phyloP scores from a whole-genome alignment of 257 asterid species.

The Fraxinus cuspidata region DNA sequence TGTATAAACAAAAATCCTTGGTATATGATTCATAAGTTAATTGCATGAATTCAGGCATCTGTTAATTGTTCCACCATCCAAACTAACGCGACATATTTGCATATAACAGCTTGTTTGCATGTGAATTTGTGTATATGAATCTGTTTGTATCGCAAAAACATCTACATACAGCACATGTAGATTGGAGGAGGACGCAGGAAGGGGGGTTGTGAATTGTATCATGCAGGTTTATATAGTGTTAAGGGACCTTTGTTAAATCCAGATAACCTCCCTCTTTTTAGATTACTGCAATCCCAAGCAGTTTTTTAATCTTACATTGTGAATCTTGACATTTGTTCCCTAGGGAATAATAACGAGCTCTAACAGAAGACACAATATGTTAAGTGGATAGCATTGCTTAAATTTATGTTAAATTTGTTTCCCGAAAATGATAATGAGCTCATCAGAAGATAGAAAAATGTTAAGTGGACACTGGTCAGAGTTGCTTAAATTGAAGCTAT shows the following conservation, averaged over 20 bases:
- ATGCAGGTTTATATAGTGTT: neutral
- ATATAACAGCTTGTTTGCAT: neutral
- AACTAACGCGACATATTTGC: neutral
- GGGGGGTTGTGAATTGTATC: neutral
- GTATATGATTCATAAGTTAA: neutral
- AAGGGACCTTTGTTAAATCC: neutral
- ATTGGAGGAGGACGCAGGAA: neutral
- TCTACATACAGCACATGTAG: neutral
- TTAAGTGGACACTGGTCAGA: neutral
- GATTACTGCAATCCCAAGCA: neutral
- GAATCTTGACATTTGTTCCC: neutral
- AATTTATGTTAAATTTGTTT: neutral
- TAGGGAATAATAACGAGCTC: neutral
- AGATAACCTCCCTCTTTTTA: neutral
- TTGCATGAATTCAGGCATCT: neutral
- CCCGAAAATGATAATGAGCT: neutral
- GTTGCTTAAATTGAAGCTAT: neutral
- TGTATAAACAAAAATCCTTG: constrained; percentile 10
- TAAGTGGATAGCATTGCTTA: neutral
- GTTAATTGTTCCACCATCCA: neutral
- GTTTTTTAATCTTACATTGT: neutral
- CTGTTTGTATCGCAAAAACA: neutral
- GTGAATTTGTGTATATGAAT: neutral
- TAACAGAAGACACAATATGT: neutral
- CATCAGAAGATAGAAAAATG: neutral